phyloP scores from a whole-genome alignment of 2,329 filamentous ascomycete species.

The Aureobasidium sp. region DNA sequence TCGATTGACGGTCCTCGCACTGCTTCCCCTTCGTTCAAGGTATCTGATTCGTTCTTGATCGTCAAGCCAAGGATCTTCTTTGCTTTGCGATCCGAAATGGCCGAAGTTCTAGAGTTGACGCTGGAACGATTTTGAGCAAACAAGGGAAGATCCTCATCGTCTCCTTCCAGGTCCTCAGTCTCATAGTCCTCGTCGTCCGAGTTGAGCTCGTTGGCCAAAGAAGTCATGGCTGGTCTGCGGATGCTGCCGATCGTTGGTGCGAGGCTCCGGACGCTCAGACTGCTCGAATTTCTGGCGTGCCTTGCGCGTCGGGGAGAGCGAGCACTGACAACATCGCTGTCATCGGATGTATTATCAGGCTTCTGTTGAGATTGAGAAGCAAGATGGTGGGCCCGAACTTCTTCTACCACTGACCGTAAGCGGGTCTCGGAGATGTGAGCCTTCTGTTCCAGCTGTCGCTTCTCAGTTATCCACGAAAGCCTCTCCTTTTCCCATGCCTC shows the following conservation, averaged over 20 bases:
- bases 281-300: slow-evolving; percentile 30
- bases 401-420: slow-evolving; percentile 75
- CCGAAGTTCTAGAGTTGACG: background rate
- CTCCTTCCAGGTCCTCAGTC: slow-evolving; percentile 48
- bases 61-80: slow-evolving; percentile 38
- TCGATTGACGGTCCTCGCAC: background rate
- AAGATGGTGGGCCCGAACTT: slow-evolving; percentile 66
- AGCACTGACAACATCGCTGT: slow-evolving; percentile 65
- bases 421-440: slow-evolving; percentile 85
- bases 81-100: slow-evolving; percentile 31
- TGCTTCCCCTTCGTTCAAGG: background rate
- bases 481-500: slow-evolving; percentile 78
- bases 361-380: slow-evolving; percentile 30
- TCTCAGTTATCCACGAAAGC: slow-evolving; percentile 76
- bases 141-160: slow-evolving; percentile 48
- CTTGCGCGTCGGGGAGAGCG: slow-evolving; percentile 36
- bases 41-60: background rate
- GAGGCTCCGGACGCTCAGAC: slow-evolving; percentile 31
- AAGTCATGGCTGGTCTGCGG: slow-evolving; percentile 6
- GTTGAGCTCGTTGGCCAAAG: slow-evolving; percentile 79
- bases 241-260: background rate
- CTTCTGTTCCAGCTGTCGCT: slow-evolving; percentile 72
- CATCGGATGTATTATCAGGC: slow-evolving; percentile 44
- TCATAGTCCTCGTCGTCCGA: slow-evolving; percentile 74
- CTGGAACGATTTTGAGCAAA: slow-evolving; percentile 45